These are phyloP conservation scores for Oryza brachyantha DNA, from an alignment of 176 grass and related monocot genomes.

Conservation along the genomic window DNA sequence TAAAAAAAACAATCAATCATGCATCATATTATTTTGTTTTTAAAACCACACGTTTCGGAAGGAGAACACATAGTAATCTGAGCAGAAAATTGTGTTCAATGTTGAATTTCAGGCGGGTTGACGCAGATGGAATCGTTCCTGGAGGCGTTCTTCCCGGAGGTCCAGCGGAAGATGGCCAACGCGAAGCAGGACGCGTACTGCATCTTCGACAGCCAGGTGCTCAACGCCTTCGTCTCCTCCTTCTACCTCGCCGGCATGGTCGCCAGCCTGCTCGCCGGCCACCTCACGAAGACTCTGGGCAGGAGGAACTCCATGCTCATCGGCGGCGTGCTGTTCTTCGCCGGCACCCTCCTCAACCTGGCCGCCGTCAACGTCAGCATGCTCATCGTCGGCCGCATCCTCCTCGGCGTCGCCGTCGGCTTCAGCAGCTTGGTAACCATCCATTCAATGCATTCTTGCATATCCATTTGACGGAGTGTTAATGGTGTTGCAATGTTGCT, in stretches of 20 bases:
- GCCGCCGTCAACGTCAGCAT: constrained; percentile 65
- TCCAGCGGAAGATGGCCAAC: constrained; percentile 51
- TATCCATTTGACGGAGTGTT: not conserved
- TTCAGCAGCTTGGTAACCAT: constrained; percentile 40
- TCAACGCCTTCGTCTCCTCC: constrained; percentile 70
- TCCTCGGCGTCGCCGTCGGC: constrained; percentile 75
- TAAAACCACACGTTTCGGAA: too few species aligned
- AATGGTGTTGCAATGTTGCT: not conserved
- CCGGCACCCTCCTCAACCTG: constrained; percentile 49
- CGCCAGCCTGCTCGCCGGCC: constrained; percentile 49
- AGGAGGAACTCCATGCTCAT: constrained; percentile 57
- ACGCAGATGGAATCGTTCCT: constrained; percentile 79
- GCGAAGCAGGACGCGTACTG: constrained; percentile 58
- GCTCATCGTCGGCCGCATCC: constrained; percentile 67
- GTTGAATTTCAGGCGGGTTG: constrained; percentile 46
- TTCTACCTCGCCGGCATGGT: constrained; percentile 61
- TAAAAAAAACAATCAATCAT: too few species aligned
- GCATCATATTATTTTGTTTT: too few species aligned
- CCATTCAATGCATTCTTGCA: not conserved
- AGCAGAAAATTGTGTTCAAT: not conserved
- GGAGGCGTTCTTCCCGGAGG: constrained; percentile 54
- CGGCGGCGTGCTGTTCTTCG: constrained; percentile 52
- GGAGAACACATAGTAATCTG: too few species aligned
- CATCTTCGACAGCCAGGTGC: constrained; percentile 52
- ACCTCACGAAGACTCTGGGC: constrained; percentile 51